Evolutionary conservation across 169 alveolate species (phyloP), one percentile per base, ranked within the genome.

Genomic region (Plasmodium vivax): DNA sequence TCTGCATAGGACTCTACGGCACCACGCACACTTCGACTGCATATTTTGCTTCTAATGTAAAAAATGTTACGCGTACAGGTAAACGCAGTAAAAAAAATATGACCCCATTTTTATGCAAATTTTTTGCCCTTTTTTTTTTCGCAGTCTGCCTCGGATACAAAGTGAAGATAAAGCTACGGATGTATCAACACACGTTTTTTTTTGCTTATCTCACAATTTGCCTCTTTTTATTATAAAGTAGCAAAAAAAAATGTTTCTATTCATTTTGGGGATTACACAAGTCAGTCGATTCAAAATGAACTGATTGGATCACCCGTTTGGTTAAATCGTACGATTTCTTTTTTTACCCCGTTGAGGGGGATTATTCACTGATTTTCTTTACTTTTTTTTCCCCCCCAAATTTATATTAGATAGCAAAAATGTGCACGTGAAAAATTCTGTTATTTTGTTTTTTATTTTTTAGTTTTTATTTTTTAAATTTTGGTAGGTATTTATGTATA

Each of bases 81-180:
- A 51, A 51, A 51, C 23, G 23, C 12, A 51, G 23, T 12, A 51
- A 51, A 51, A 38, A 12, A 80, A 14, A n/a, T 23, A 2, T 23
- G 5, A 80, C 85, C 27, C n/a, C 34, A 32, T 32, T 12, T 12
- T 80, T 7, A 34, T 43, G 34, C 47, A 19, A 80, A 80, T 43
- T 27, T 23, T 82, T 82, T 82, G 12, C 41, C 38, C 9, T 23
- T 58, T 71, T 84, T 84, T 84, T 30, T 51, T 54, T 85, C 45
- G 23, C 80, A 85, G 93, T 75, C 85, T 9, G 38, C 68, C 32
- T 85, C 93, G 62, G 93, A 85, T 34, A 54, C 87, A 27, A 85
- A 85, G 82, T 85, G 77, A 85, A 77, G 51, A 45, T 84, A 36
- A 84, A 32, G 56, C 62, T 16, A 51, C 12, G 47, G 85, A 51